phyloP scores from a whole-genome alignment of 768 basidiomycete genomes.

The Suillus weaverae region DNA sequence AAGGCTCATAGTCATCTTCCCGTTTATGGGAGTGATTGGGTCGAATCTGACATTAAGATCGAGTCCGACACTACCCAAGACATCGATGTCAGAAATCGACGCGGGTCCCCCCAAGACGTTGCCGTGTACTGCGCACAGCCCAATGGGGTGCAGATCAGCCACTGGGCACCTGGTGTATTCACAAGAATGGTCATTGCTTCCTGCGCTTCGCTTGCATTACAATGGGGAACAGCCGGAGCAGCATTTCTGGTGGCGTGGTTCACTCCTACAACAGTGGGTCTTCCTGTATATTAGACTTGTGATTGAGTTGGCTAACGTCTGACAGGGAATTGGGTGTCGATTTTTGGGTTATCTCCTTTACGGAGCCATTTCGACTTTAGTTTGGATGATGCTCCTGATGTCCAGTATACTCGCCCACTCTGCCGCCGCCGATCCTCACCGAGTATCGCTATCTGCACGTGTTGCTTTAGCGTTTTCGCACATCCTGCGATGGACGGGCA shows the following conservation, averaged over 20 bases:
- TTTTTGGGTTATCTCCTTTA: constrained; percentile 23
- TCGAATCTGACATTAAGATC: neutral
- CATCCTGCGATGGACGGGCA: constrained; percentile 16
- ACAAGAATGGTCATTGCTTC: constrained; percentile 22
- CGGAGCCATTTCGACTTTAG: constrained; percentile 17
- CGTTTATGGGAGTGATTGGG: neutral
- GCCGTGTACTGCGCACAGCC: constrained; percentile 12
- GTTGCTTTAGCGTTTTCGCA: constrained; percentile 7
- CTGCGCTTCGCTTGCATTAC: constrained; percentile 18
- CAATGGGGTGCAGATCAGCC: constrained; percentile 2
- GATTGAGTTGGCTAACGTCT: neutral
- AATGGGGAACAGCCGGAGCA: constrained; percentile 28
- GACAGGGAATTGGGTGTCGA: constrained; percentile 22
- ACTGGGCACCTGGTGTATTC: constrained; percentile 20
- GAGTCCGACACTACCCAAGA: neutral
- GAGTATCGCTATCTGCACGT: neutral
- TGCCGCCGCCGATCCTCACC: neutral
- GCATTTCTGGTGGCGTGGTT: constrained; percentile 23
- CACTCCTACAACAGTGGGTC: constrained; percentile 23
- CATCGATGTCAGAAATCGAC: constrained; percentile 5
- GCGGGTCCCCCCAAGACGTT: neutral
- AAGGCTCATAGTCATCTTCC: neutral
- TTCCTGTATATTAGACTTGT: neutral
- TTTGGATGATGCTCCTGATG: constrained; percentile 22
- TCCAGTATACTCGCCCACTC: constrained; percentile 11